These are phyloP conservation scores for Amylostereum areolatum DNA, from an alignment of 1,284 basidiomycete species.

Conservation along the genomic window DNA sequence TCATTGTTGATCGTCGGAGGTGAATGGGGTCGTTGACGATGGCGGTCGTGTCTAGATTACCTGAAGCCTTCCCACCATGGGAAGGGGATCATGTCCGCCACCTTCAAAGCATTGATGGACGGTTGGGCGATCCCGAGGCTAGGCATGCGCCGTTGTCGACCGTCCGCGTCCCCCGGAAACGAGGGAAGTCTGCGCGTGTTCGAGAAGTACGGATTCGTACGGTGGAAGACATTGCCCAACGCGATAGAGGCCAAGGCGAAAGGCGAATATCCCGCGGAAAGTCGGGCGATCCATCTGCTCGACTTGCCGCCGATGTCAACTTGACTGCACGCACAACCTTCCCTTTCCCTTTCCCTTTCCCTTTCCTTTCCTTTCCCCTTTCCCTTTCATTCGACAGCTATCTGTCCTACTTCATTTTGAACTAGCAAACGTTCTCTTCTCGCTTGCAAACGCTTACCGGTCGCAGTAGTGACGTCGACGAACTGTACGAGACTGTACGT, in stretches of 20 bases:
- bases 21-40: not conserved
- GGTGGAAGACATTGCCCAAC: slow-evolving; percentile 34
- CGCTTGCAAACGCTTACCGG: no score
- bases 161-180: slow-evolving; percentile 44
- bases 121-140: slow-evolving; percentile 57
- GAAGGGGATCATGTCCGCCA: slow-evolving; percentile 62
- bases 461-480: no score
- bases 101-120: slow-evolving; percentile 40
- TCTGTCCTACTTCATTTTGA: no score
- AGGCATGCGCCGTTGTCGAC: slow-evolving; percentile 41
- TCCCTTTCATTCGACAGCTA: no score
- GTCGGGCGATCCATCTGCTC: slow-evolving; percentile 20
- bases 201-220: slow-evolving; percentile 56
- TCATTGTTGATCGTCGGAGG: not conserved
- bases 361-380: no score
- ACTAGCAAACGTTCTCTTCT: no score
- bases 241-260: slow-evolving; percentile 25
- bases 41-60: slow-evolving; percentile 33
- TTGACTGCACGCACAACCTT: no score
- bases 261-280: slow-evolving; percentile 17
- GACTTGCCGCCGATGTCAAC: slow-evolving; percentile 9
- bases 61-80: slow-evolving; percentile 53
- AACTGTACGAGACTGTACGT: no score
- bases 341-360: no score
- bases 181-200: slow-evolving; percentile 53